These are phyloP conservation scores for Alternaria panax DNA, from an alignment of 2,329 filamentous ascomycete species.

Conservation along the genomic window DNA sequence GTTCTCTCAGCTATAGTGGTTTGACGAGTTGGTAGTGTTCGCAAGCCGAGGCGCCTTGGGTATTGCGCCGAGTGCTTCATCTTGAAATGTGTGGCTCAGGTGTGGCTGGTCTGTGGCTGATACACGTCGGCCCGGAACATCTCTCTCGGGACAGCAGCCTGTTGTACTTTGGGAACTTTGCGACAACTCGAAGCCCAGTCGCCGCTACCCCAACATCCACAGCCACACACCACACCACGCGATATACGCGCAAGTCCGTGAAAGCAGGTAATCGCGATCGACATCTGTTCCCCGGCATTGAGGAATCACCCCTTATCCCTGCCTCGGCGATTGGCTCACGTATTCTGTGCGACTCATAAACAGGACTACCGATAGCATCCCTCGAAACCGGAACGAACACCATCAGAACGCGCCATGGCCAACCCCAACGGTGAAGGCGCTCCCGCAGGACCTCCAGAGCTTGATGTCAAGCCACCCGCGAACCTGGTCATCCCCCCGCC, in stretches of 20 bases:
- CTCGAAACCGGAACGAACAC: conserved; percentile 16
- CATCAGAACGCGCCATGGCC: conserved; percentile 34
- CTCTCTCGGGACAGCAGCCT: conserved; percentile 9
- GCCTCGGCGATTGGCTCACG: neutral
- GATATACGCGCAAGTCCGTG: conserved; percentile 11
- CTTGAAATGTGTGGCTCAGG: conserved; percentile 8
- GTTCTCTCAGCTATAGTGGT: neutral
- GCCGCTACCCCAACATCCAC: conserved; percentile 1
- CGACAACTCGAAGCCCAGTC: conserved; percentile 13
- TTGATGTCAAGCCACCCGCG: conserved; percentile 70
- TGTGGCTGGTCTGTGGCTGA: conserved; percentile 15
- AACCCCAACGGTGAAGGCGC: conserved; percentile 36
- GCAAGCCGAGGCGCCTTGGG: conserved; percentile 3
- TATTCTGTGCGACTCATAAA: conserved; percentile 7
- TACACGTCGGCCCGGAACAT: conserved; percentile 9
- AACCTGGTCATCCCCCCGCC: conserved; percentile 86
- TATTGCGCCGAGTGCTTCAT: conserved; percentile 21
- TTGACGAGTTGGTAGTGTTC: conserved; percentile 2
- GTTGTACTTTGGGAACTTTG: conserved; percentile 14
- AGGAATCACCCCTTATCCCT: neutral
- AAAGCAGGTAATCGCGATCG: neutral
- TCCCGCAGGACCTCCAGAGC: conserved; percentile 20
- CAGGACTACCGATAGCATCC: conserved; percentile 14
- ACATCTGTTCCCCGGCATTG: conserved; percentile 13
- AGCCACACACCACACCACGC: conserved; percentile 5